Evolutionary conservation across 768 basidiomycete species (phyloP).

Genomic region (Lactarius sp.): DNA sequence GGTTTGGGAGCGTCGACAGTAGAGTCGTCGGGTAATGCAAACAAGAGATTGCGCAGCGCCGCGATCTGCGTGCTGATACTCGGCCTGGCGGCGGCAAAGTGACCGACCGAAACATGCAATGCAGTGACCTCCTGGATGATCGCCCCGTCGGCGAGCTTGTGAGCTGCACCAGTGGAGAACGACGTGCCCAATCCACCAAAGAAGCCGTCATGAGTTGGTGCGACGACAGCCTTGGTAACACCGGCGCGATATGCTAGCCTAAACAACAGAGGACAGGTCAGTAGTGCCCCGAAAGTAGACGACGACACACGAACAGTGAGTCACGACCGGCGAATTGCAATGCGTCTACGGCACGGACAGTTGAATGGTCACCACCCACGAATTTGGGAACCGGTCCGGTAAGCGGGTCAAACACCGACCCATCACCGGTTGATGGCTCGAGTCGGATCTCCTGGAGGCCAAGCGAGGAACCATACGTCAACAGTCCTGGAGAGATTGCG

Average conservation of each 20-base stretch:
- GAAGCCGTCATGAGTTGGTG: conserved; percentile 53
- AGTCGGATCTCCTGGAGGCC: conserved; percentile 64
- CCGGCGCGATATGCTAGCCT: conserved; percentile 73
- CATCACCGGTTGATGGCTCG: conserved; percentile 58
- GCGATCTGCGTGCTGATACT: conserved; percentile 69
- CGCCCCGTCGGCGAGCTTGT: conserved; percentile 57
- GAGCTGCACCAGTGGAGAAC: conserved; percentile 53
- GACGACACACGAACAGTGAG: conserved; percentile 39
- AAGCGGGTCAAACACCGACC: conserved; percentile 45
- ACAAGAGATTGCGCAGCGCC: conserved; percentile 49
- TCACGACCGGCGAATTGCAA: conserved; percentile 60
- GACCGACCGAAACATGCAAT: conserved; percentile 58
- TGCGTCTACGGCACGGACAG: conserved; percentile 68
- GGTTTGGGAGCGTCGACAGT: conserved; percentile 38
- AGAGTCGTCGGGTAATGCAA: conserved; percentile 29
- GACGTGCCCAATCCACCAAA: conserved; percentile 58
- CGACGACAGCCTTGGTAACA: conserved; percentile 62
- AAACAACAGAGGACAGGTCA: conserved; percentile 12
- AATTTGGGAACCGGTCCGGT: conserved; percentile 34
- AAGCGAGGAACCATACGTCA: conserved; percentile 56
- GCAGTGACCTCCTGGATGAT: conserved; percentile 63
- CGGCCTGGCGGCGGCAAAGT: conserved; percentile 34
- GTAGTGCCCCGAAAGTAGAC: not conserved
- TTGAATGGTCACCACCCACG: conserved; percentile 34
- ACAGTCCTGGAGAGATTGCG: conserved; percentile 56